Conservation (phyloP, 306 rosid genomes). For the Calophaca sinica region DNA sequence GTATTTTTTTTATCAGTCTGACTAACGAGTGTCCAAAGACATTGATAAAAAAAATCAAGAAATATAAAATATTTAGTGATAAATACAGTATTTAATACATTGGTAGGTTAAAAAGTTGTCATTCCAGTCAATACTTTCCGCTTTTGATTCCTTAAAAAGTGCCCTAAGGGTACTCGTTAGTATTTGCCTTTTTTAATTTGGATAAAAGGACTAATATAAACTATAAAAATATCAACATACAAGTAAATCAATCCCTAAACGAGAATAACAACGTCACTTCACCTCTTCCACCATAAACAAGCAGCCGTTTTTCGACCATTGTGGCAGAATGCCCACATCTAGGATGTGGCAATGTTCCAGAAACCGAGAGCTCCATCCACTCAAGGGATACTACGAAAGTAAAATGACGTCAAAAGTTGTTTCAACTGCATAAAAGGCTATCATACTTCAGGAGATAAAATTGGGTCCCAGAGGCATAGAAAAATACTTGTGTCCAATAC, state of each 20-base stretch:
- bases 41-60: too few species aligned
- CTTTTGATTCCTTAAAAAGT: background rate
- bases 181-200: background rate
- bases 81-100: background rate
- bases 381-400: slow-evolving; percentile 77
- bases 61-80: too few species aligned
- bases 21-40: too few species aligned
- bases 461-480: slow-evolving; percentile 9
- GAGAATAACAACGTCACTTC: slow-evolving; percentile 42
- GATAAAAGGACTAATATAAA: slow-evolving; percentile 5
- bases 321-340: slow-evolving; percentile 95
- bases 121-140: background rate
- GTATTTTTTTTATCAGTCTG: background rate
- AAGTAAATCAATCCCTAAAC: slow-evolving; percentile 29
- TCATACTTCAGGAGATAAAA: slow-evolving; percentile 19
- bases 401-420: slow-evolving; percentile 43
- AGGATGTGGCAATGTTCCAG: slow-evolving; percentile 89
- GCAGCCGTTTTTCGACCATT: slow-evolving; percentile 90
- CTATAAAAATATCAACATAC: background rate
- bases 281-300: slow-evolving; percentile 98
- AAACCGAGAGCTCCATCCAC: slow-evolving; percentile 86
- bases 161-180: background rate
- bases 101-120: background rate
- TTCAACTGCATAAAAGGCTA: slow-evolving; percentile 34
- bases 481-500: slow-evolving; percentile 90